Conservation (phyloP, 768 basidiomycete species). For the Phylloporus scabripes region DNA sequence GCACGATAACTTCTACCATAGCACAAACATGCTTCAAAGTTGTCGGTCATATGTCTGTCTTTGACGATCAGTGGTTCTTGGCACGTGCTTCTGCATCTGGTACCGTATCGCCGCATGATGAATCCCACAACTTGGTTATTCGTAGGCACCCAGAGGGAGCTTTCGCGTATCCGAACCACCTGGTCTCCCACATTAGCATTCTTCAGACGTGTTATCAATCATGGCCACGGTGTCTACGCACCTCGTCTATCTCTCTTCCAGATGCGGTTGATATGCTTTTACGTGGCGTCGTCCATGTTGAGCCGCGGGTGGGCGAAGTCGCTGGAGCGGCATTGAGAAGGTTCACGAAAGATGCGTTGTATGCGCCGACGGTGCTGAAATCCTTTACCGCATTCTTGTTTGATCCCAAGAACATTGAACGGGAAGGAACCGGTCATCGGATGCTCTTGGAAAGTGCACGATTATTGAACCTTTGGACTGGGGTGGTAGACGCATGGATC, state of each 20-base stretch:
- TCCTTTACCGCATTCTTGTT: constrained; percentile 72
- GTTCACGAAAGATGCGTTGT: constrained; percentile 56
- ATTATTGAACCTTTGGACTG: constrained; percentile 68
- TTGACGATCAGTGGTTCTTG: constrained; percentile 79
- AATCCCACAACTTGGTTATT: constrained; percentile 60
- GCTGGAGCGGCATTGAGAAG: constrained; percentile 66
- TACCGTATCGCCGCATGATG: constrained; percentile 53
- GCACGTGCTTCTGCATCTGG: constrained; percentile 38
- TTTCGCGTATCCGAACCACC: constrained; percentile 61
- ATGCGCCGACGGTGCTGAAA: constrained; percentile 54
- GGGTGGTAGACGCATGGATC: constrained; percentile 67
- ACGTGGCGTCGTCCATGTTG: constrained; percentile 79
- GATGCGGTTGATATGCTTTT: constrained; percentile 76
- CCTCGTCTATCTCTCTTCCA: constrained; percentile 43
- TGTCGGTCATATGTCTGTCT: constrained; percentile 72
- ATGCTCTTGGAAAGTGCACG: constrained; percentile 63
- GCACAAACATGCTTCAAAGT: constrained; percentile 54
- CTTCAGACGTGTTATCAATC: constrained; percentile 75
- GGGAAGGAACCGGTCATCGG: constrained; percentile 58
- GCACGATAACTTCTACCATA: constrained; percentile 51
- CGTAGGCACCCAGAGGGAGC: constrained; percentile 61
- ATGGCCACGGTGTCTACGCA: constrained; percentile 76
- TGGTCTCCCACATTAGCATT: constrained; percentile 59
- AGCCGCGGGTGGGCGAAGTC: constrained; percentile 65
- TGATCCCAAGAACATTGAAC: constrained; percentile 54